Base-by-base conservation (phyloP, 306 rosid genomes). In the Cyamopsis tetragonoloba region DNA sequence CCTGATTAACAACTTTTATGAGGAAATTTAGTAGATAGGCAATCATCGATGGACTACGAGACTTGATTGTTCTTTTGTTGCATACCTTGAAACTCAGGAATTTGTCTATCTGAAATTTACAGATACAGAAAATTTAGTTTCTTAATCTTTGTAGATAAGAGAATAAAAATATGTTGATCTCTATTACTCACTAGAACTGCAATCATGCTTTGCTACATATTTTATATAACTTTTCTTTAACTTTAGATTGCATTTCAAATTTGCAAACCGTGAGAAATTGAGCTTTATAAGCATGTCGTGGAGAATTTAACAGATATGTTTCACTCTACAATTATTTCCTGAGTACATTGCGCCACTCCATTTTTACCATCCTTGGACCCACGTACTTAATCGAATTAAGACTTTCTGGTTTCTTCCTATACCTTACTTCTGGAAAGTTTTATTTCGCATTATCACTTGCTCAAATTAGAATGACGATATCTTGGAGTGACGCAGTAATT, bases 51-150 rank as follows among this genome's bases (percentile, higher is more conserved):
- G 38, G 59, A 66, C 64, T 39, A 39, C 22, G 43, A 37, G 56
- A 55, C 31, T 44, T 38, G 62, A 47, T 39, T 38, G 53, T 57
- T 42, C 74, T 32, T 50, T 41, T 49, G 38, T 72, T 61, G 22
- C 32, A 19, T 71, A 26, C 49, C 39, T 72, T 26, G 18, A 66
- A 35, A 31, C 26, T 12, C 14, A 43, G 41, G 55, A 54, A 22
- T 74, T 24, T 55, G 43, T 44, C 20, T 17, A 20, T 53, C 39
- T 28, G 23, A 71, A 6, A n/a, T 18, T 27, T 14, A 63, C 26
- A 23, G 7, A 39, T 17, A 11, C 8, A 7, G 41, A 47, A 51
- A 35, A 10, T 2, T 5, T 8, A 35, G 44, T 24, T 56, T 41
- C 39, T 49, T 30, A 57, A 57, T 57, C 26, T 6, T 50, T 14